Percentiles rank a stretch among this genome's conserved stretches.
These are phyloP conservation scores for Cylindrotheca fusiformis DNA, from an alignment of 108 stramenopile species.

Conservation along the genomic window DNA sequence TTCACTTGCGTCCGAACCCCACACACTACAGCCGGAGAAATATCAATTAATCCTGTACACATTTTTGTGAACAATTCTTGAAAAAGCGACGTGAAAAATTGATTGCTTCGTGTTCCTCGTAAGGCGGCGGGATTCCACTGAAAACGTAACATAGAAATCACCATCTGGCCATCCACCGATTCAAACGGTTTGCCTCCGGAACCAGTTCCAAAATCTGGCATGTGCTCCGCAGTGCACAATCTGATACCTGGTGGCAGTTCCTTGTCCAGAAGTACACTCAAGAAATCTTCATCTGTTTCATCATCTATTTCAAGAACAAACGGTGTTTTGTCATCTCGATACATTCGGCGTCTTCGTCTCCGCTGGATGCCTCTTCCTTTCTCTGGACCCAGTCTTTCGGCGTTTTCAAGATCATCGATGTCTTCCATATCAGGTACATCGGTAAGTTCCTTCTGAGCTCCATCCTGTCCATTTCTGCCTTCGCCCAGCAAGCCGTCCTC, in stretches of 20 bases:
- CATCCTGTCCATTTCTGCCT: neutral
- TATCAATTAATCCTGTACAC: constrained; percentile 51
- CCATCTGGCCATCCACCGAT: constrained; percentile 69
- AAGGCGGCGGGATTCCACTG: constrained; percentile 73
- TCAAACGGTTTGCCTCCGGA: constrained; percentile 56
- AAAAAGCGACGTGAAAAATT: constrained; percentile 76
- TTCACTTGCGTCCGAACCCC: constrained; percentile 86
- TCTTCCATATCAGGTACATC: constrained; percentile 71
- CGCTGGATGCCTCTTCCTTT: constrained; percentile 46
- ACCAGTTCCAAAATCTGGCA: constrained; percentile 80
- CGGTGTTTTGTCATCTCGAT: constrained; percentile 80
- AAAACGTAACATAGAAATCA: constrained; percentile 85
- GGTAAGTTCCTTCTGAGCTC: constrained; percentile 1
- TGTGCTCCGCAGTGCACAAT: constrained; percentile 63
- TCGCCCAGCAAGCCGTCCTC: constrained; percentile 35
- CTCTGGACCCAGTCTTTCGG: constrained; percentile 18
- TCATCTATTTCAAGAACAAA: constrained; percentile 90
- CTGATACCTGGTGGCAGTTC: constrained; percentile 71
- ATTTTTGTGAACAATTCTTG: constrained; percentile 83
- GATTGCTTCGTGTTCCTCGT: constrained; percentile 79
- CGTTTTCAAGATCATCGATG: constrained; percentile 42
- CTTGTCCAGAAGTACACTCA: constrained; percentile 76
- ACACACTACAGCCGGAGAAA: constrained; percentile 68
- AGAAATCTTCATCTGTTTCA: constrained; percentile 88
- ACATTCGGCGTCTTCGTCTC: constrained; percentile 64